Percentiles rank a stretch among this genome's conserved stretches.
Conservation (phyloP, 441 rosid genomes). For the Adansonia grandidieri region DNA sequence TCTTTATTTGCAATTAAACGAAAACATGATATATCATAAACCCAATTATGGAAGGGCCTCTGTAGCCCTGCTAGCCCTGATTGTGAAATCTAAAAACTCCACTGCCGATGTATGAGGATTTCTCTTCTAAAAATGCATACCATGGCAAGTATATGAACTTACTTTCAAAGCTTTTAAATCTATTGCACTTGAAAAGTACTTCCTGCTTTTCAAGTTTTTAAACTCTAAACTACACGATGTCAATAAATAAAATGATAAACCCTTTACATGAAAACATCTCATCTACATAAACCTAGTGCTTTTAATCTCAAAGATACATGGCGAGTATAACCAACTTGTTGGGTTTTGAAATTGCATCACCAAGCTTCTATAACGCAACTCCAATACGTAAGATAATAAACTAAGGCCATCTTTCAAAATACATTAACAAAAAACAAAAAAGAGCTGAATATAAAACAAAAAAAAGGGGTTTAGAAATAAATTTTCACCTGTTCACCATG, state of each 20-base stretch:
- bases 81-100: neutral
- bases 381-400: neutral
- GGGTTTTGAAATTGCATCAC: constrained; percentile 1
- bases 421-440: neutral
- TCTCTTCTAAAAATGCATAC: neutral
- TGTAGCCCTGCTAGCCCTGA: neutral
- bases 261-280: neutral
- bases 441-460: neutral
- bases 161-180: neutral
- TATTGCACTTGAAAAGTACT: neutral
- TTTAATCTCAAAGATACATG: neutral
- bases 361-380: neutral
- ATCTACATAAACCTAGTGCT: neutral
- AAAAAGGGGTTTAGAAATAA: neutral
- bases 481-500: constrained; percentile 52
- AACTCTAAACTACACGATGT: neutral
- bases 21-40: neutral
- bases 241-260: neutral
- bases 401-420: neutral
- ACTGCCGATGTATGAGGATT: neutral
- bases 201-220: constrained; percentile 3
- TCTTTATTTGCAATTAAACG: neutral
- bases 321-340: neutral
- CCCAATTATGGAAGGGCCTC: neutral
- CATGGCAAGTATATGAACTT: constrained; percentile 4